Conservation (phyloP, 1,284 basidiomycete genomes). For the Cutaneotrichosporon sp. region DNA sequence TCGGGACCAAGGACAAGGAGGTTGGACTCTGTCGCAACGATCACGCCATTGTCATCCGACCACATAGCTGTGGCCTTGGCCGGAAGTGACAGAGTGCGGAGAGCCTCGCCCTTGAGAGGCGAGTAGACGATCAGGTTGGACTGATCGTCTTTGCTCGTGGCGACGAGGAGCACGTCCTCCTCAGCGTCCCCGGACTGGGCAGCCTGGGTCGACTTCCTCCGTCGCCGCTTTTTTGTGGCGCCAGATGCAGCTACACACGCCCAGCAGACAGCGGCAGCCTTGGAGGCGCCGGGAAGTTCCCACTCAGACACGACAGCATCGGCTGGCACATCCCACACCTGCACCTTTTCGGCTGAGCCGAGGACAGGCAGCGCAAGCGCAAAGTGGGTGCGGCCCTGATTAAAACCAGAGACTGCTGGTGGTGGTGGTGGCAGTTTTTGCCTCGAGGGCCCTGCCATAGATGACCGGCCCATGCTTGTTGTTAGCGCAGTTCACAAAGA, state of each 20-base stretch:
- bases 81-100: slow-evolving; percentile 29
- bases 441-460: slow-evolving; percentile 41
- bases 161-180: slow-evolving; percentile 37
- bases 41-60: slow-evolving; percentile 29
- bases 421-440: slow-evolving; percentile 42
- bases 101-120: slow-evolving; percentile 28
- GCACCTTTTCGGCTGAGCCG: slow-evolving; percentile 44
- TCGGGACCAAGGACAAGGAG: slow-evolving; percentile 36
- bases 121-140: slow-evolving; percentile 29
- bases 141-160: slow-evolving; percentile 28
- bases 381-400: slow-evolving; percentile 39
- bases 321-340: slow-evolving; percentile 43
- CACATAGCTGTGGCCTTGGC: slow-evolving; percentile 33
- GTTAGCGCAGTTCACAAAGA: slow-evolving; percentile 9
- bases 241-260: slow-evolving; percentile 21
- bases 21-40: slow-evolving; percentile 30
- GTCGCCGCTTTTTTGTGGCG: slow-evolving; percentile 31
- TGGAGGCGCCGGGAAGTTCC: slow-evolving; percentile 43
- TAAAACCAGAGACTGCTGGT: slow-evolving; percentile 42
- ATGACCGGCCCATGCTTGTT: slow-evolving; percentile 34
- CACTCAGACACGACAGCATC: slow-evolving; percentile 44
- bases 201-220: slow-evolving; percentile 21
- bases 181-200: slow-evolving; percentile 9
- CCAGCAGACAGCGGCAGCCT: slow-evolving; percentile 39
- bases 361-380: slow-evolving; percentile 43